These are phyloP conservation scores for Epichloe aotearoae DNA, from an alignment of 2,329 filamentous ascomycete species.

Conservation along the genomic window DNA sequence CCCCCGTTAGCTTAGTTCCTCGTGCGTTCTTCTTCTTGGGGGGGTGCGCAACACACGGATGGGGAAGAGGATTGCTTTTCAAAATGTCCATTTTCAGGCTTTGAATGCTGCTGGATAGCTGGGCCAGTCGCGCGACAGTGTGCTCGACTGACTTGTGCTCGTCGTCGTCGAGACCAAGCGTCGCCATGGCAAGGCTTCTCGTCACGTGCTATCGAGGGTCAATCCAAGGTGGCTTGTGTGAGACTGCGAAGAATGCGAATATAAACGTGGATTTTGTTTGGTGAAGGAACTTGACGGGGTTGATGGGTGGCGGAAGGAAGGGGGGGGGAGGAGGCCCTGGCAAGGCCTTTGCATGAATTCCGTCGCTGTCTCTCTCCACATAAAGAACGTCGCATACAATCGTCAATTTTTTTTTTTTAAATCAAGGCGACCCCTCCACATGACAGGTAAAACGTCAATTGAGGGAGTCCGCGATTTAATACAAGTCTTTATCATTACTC, in stretches of 20 bases:
- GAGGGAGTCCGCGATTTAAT: no score
- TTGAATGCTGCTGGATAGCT: constrained; percentile 54
- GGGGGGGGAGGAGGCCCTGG: no score
- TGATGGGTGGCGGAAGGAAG: no score
- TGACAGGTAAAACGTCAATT: no score
- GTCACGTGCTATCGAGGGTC: background rate
- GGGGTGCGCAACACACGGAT: constrained; percentile 35
- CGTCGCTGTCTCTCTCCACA: no score
- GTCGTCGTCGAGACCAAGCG: constrained; percentile 39
- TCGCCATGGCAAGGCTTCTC: constrained; percentile 18
- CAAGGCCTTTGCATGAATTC: no score
- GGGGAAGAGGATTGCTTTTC: constrained; percentile 52
- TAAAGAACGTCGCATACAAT: no score
- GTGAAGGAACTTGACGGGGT: no score
- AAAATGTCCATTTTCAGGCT: constrained; percentile 49
- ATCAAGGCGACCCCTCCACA: no score
- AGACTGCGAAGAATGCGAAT: no score
- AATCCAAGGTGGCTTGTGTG: background rate
- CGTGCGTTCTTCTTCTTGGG: background rate
- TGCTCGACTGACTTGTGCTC: constrained; percentile 59
- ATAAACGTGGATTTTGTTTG: no score
- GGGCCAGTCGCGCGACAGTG: constrained; percentile 52
- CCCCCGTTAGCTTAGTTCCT: background rate
- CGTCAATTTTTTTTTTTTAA: no score
- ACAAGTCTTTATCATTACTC: background rate